Base-by-base conservation (phyloP, 2,329 filamentous ascomycete genomes). In the Aspergillus sp. region DNA sequence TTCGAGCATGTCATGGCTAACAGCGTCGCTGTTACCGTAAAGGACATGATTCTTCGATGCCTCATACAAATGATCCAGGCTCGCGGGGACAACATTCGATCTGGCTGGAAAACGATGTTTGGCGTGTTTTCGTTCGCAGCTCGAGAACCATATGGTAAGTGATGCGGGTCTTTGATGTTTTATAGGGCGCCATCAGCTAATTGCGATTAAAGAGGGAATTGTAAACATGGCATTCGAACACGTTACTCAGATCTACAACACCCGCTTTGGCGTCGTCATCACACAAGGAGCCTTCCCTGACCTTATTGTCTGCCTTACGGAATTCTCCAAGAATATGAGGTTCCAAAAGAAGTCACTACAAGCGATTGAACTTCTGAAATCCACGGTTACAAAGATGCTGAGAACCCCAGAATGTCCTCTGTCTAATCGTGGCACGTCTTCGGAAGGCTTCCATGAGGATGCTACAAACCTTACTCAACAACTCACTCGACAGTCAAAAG, bases 61-160 rank as follows among this genome's bases (percentile, higher is more conserved):
- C 80, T 99, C 60, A 96, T 97, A 56, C 96, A 99, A 75, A 99
- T 99, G 96, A 96, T 99, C 48, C 95, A 99, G 77, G 93, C 93
- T 33, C 85, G 91, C 57, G 96, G 96, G 6, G 90, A 97, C 75
- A 98, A 98, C 66, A 99, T 99, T 69, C 88, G 93, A 52, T 97
- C 93, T 40, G 95, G 95, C 5, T 99, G 95, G 95, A 89, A 95
- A 71, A 98, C 96, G 19, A 99, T 99, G 93, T 98, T 99, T 75
- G 95, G 93, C 4, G 93, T 97, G 31, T 99, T 99, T 71, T 97
- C 93, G 1, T 92, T 98, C 39, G 95, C 96, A 27, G 95, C 96
- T 17, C 84, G 89, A 60, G 96, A 98, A 70, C 91, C 90, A 15
- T 93, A 96, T 71, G 83, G 83, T 85, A 77, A 66, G 80, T 70